Evolutionary conservation across 2,329 filamentous ascomycete genomes (phyloP).

Genomic region (Ophiognomonia clavigignenti-juglandacearum): DNA sequence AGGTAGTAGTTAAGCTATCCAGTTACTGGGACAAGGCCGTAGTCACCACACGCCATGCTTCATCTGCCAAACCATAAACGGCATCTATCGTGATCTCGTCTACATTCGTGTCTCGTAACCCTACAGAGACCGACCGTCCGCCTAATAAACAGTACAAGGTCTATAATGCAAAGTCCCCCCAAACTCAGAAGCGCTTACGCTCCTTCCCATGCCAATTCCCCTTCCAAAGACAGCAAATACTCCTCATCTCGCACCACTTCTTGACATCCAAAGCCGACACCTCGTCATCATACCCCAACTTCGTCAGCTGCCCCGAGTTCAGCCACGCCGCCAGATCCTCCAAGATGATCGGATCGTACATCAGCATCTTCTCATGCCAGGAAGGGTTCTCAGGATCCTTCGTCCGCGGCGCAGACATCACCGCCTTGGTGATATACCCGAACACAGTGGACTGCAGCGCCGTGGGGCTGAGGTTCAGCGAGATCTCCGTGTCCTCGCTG

Average conservation of each 20-base stretch:
- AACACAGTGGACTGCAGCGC: constrained; percentile 43
- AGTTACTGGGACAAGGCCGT: too few relatives aligned
- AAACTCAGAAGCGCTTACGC: constrained; percentile 41
- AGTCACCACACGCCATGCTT: too few relatives aligned
- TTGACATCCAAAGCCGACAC: constrained; percentile 65
- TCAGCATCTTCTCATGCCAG: constrained; percentile 89
- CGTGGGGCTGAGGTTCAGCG: constrained; percentile 33
- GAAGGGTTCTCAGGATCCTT: constrained; percentile 50
- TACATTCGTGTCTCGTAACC: background rate
- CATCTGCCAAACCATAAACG: too few relatives aligned
- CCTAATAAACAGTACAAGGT: background rate
- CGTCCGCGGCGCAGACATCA: constrained; percentile 46
- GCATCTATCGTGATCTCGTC: too few relatives aligned
- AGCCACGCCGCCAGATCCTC: constrained; percentile 84
- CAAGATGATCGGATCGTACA: constrained; percentile 86
- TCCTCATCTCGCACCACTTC: constrained; percentile 84
- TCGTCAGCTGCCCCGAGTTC: constrained; percentile 63
- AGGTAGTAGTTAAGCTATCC: too few relatives aligned
- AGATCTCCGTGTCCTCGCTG: constrained; percentile 41
- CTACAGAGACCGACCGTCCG: background rate
- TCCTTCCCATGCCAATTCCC: constrained; percentile 48
- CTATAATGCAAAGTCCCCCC: background rate
- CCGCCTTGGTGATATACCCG: constrained; percentile 47
- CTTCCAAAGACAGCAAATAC: constrained; percentile 77
- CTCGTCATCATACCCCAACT: constrained; percentile 61